Evolutionary conservation across 768 basidiomycete species (phyloP).

Genomic region (Xerocomellus dryophilus): DNA sequence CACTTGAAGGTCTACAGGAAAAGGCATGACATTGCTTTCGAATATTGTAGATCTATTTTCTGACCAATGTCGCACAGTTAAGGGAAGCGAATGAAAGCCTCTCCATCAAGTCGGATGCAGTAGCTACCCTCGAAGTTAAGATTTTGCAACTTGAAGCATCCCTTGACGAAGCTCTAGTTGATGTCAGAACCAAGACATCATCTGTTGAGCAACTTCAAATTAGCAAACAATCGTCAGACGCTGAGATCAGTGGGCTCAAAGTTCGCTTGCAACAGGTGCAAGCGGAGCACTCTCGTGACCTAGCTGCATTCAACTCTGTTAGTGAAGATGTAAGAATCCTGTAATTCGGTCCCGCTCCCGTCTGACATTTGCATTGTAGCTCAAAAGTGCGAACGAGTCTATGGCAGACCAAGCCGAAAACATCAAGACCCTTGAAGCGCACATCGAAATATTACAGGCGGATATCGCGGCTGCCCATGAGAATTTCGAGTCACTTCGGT

Average conservation of each 20-base stretch:
- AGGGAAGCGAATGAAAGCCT: conserved; percentile 54
- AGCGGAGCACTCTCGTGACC: conserved; percentile 24
- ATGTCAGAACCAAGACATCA: conserved; percentile 46
- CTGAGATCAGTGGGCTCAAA: conserved; percentile 44
- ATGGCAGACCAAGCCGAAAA: conserved; percentile 42
- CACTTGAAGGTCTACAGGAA: conserved; percentile 52
- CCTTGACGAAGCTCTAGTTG: conserved; percentile 45
- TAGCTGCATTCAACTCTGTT: conserved; percentile 38
- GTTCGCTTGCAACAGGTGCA: conserved; percentile 40
- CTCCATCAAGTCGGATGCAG: conserved; percentile 47
- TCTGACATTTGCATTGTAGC: conserved; percentile 36
- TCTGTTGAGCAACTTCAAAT: conserved; percentile 46
- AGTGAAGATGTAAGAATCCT: conserved; percentile 48
- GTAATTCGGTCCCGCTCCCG: background rate
- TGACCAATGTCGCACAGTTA: conserved; percentile 44
- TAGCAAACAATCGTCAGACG: conserved; percentile 48
- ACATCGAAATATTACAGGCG: conserved; percentile 49
- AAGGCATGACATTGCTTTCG: conserved; percentile 42
- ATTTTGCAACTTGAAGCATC: conserved; percentile 48
- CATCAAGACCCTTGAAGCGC: conserved; percentile 47
- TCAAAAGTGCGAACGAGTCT: conserved; percentile 46
- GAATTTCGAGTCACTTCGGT: conserved; percentile 49
- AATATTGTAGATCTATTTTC: background rate
- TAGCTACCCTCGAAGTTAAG: conserved; percentile 53
- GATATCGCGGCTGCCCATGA: conserved; percentile 51